Conservation (phyloP, 192 early-diverging fungal species). For the Coemansia sp. region DNA sequence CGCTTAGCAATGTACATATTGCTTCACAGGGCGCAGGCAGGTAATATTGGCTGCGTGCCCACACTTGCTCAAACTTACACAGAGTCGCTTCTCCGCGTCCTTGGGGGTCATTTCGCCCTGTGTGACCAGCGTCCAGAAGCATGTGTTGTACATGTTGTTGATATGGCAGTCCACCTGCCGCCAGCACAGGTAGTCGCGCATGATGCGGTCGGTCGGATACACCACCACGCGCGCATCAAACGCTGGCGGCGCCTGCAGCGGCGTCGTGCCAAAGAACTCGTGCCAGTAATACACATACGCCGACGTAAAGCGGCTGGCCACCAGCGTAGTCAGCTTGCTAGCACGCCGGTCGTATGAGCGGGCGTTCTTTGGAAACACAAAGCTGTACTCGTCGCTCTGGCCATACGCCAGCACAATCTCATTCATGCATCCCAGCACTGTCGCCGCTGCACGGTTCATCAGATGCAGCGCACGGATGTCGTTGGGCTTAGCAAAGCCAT, state of each 20-base stretch:
- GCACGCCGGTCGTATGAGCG: slow-evolving; percentile 73
- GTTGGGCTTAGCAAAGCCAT: slow-evolving; percentile 78
- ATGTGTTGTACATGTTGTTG: slow-evolving; percentile 95
- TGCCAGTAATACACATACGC: slow-evolving; percentile 83
- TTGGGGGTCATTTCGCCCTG: slow-evolving; percentile 62
- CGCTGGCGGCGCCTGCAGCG: slow-evolving; percentile 74
- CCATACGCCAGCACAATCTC: slow-evolving; percentile 88
- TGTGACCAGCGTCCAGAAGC: slow-evolving; percentile 87
- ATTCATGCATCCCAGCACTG: slow-evolving; percentile 76
- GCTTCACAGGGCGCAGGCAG: background rate
- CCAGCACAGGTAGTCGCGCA: slow-evolving; percentile 94
- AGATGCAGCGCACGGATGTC: slow-evolving; percentile 73
- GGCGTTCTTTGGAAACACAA: slow-evolving; percentile 65
- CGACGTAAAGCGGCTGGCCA: slow-evolving; percentile 84
- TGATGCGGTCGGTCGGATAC: slow-evolving; percentile 78
- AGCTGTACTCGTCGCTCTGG: slow-evolving; percentile 91
- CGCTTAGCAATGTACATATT: too few species aligned
- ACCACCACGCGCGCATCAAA: slow-evolving; percentile 89
- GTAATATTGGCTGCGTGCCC: slow-evolving; percentile 8
- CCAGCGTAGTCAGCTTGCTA: slow-evolving; percentile 77
- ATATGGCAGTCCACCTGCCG: slow-evolving; percentile 94
- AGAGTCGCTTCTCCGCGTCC: slow-evolving; percentile 74
- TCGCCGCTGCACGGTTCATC: slow-evolving; percentile 78
- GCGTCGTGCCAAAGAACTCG: slow-evolving; percentile 64
- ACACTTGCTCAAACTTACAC: slow-evolving; percentile 49